Conservation (phyloP, 805 yeast genomes). For the Phaffomyces opuntiae region DNA sequence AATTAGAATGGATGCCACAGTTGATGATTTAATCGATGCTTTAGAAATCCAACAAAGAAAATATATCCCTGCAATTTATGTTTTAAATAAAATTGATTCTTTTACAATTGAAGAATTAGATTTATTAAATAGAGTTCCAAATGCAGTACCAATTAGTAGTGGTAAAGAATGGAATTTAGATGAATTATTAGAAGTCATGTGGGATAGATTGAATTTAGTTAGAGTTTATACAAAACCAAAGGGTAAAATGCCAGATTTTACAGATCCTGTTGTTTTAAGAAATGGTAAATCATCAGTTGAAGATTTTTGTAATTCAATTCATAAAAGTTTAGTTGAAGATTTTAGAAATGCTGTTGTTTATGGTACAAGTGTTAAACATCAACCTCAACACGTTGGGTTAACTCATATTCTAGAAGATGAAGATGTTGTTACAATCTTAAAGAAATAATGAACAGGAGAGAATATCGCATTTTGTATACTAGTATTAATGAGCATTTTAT, state of each 20-base stretch:
- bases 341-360: constrained; percentile 89
- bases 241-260: constrained; percentile 88
- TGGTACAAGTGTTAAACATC: constrained; percentile 94
- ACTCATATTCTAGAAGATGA: constrained; percentile 83
- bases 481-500: neutral
- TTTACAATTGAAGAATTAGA: constrained; percentile 92
- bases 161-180: constrained; percentile 97
- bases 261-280: constrained; percentile 90
- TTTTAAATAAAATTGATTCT: constrained; percentile 91
- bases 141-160: constrained; percentile 95
- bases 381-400: constrained; percentile 93
- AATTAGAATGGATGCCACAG: constrained; percentile 95
- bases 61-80: constrained; percentile 94
- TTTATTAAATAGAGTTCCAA: constrained; percentile 82
- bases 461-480: neutral
- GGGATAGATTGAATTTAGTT: constrained; percentile 86
- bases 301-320: constrained; percentile 95
- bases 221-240: constrained; percentile 97
- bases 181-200: constrained; percentile 89
- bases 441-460: constrained; percentile 35
- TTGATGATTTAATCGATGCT: constrained; percentile 92
- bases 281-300: constrained; percentile 78
- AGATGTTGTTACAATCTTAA: constrained; percentile 93
- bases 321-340: constrained; percentile 88
- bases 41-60: constrained; percentile 85